A percentile compares a stretch with the other conserved stretches of the same genome.
These are phyloP conservation scores for Botrytis fragariae DNA, from an alignment of 2,329 filamentous ascomycete species.

Conservation along the genomic window DNA sequence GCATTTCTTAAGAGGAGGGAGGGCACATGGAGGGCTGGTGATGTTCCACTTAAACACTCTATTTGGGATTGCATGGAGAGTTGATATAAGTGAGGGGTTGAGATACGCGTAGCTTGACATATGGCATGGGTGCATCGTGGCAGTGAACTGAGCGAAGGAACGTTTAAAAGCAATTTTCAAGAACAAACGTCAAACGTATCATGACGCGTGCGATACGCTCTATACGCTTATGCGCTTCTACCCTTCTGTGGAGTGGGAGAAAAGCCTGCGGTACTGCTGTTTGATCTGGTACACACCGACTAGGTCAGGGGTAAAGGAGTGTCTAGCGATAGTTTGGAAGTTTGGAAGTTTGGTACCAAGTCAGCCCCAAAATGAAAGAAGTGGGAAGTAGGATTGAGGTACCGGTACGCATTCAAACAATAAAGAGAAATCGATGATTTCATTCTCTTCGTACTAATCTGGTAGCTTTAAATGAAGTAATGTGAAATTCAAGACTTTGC, in stretches of 20 bases:
- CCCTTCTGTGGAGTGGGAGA: not conserved
- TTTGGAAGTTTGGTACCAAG: not conserved
- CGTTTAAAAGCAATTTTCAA: not conserved
- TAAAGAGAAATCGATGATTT: not conserved
- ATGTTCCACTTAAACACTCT: constrained; percentile 1
- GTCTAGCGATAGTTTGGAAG: not conserved
- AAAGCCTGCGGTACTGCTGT: not conserved
- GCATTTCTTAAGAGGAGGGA: not conserved
- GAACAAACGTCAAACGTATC: not conserved
- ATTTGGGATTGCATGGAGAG: not conserved
- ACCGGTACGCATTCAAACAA: not conserved
- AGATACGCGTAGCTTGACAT: not conserved
- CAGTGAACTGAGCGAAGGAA: not conserved
- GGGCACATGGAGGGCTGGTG: not conserved
- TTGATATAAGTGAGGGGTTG: constrained; percentile 2
- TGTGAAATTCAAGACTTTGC: not conserved
- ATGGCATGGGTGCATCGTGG: not conserved
- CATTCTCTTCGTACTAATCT: not conserved
- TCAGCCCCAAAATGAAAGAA: not conserved
- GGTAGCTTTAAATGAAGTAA: not conserved
- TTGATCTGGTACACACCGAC: not conserved
- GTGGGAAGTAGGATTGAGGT: not conserved
- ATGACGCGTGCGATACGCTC: not conserved
- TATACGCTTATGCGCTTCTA: not conserved
- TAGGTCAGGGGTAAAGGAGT: constrained; percentile 2